Percentiles rank a stretch among this genome's conserved stretches.
phyloP scores from a whole-genome alignment of 2,329 filamentous ascomycete species.

The Cladophialophora chaetospira region DNA sequence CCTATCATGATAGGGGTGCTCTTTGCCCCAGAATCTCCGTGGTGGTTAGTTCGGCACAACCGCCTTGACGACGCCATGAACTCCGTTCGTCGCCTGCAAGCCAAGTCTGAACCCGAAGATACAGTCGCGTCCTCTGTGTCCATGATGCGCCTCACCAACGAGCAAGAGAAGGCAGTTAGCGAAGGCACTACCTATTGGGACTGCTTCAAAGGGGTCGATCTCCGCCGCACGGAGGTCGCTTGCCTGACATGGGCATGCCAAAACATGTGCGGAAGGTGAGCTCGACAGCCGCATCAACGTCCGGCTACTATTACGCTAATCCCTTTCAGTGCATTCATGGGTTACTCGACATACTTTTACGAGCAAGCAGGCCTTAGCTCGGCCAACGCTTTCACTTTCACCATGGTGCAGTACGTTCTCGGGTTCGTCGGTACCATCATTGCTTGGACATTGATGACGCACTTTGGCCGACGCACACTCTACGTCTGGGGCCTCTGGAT shows the following conservation, averaged over 20 bases:
- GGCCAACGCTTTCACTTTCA: slow-evolving; percentile 39
- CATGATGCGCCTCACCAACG: slow-evolving; percentile 34
- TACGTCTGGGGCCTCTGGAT: slow-evolving; percentile 38
- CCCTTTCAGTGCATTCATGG: background rate
- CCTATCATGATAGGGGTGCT: slow-evolving; percentile 49
- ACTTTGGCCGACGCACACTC: slow-evolving; percentile 43
- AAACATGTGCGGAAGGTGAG: slow-evolving; percentile 28
- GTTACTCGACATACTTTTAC: background rate
- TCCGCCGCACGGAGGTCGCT: slow-evolving; percentile 45
- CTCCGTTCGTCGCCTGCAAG: no score
- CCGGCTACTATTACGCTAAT: no score
- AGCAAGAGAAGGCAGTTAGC: slow-evolving; percentile 33
- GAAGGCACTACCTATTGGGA: slow-evolving; percentile 34
- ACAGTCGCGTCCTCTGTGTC: background rate
- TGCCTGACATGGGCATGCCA: slow-evolving; percentile 41
- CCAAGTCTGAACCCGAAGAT: background rate
- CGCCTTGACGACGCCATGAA: slow-evolving; percentile 44
- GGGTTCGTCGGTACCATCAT: slow-evolving; percentile 53
- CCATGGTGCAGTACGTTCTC: slow-evolving; percentile 64
- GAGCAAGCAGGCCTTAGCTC: slow-evolving; percentile 37
- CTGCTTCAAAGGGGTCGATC: slow-evolving; percentile 36
- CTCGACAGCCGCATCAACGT: no score
- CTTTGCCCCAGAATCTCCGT: slow-evolving; percentile 53
- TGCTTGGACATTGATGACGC: slow-evolving; percentile 48
- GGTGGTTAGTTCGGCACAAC: slow-evolving; percentile 51